Evolutionary conservation across 345 rosid species (phyloP), one percentile per base, ranked within the genome.

Genomic region (Zanthoxylum bungeanum): DNA sequence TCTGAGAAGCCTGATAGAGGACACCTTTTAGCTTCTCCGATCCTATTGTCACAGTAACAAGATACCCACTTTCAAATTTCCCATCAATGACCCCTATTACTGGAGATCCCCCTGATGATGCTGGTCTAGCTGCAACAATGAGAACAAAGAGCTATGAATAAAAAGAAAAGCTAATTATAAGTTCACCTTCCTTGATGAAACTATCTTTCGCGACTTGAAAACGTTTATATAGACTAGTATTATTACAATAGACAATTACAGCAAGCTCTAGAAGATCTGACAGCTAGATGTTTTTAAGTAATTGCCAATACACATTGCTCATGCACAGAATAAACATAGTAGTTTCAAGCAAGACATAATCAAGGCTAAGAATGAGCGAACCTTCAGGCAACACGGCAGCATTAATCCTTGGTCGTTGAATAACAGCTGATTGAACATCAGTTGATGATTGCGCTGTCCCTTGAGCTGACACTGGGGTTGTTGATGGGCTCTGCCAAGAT

Each of bases 61-160:
- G 90, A 77, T 93, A 96, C 28, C 98, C 99, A 49, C 88, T 81
- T 56, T 95, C 98, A 31, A 91, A 87, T 71, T 95, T 92, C 52
- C 99, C 98, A 69, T 95, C 99, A 17, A 95, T 93, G 16, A 91
- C 88, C 52, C 98, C 97, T 60, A 75, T 59, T 63, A 95, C 99
- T 9, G 83, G 78, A 69, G 86, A 69, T 72, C 82, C 85, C 30
- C 81, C 77, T 46, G 86, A 50, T 21, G 83, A 66, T 47, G 78
- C 80, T 70, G 80, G 46, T 63, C 71, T 71, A 64, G 66, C 82
- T 78, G 77, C 80, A 71, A 53, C 33, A 42, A 53, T 30, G 47
- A 69, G 52, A 56, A 31, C 0, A 21, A 0, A 5, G 30, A 16
- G 17, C 57, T 46, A 22, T 39, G n/a, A 44, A 14, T 14, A 44